phyloP scores from a whole-genome alignment of 768 basidiomycete genomes.

The Hericium rajendrae region DNA sequence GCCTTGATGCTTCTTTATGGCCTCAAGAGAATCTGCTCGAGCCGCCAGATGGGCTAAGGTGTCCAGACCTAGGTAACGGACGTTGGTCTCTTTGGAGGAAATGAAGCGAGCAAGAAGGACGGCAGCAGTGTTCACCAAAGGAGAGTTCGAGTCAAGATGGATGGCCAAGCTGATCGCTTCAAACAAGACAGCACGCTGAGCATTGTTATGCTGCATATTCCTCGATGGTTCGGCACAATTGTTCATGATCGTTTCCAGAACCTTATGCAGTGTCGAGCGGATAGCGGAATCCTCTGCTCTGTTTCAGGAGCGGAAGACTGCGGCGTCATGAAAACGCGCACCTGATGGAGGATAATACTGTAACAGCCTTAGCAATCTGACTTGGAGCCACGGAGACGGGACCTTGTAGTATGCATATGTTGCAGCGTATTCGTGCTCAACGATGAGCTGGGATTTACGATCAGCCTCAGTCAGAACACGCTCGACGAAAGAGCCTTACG shows the following conservation, averaged over 20 bases:
- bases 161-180: constrained; percentile 97
- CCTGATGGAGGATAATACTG: constrained; percentile 97
- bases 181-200: constrained; percentile 95
- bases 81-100: constrained; percentile 96
- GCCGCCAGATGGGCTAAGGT: constrained; percentile 98
- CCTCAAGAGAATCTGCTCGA: constrained; percentile 79
- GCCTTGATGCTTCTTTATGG: constrained; percentile 91
- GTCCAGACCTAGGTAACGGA: constrained; percentile 93
- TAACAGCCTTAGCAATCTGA: constrained; percentile 83
- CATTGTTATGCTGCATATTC: constrained; percentile 98
- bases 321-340: constrained; percentile 26
- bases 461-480: neutral
- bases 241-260: constrained; percentile 85
- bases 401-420: constrained; percentile 98
- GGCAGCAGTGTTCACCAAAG: constrained; percentile 80
- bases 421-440: constrained; percentile 80
- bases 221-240: constrained; percentile 84
- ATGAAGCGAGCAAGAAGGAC: constrained; percentile 92
- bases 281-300: constrained; percentile 76
- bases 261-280: constrained; percentile 64
- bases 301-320: neutral
- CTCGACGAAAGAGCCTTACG: constrained; percentile 25
- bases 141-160: constrained; percentile 86
- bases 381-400: constrained; percentile 95
- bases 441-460: constrained; percentile 52